Conservation (phyloP, 805 yeast genomes). For the Saccharomycopsis babjevae region DNA sequence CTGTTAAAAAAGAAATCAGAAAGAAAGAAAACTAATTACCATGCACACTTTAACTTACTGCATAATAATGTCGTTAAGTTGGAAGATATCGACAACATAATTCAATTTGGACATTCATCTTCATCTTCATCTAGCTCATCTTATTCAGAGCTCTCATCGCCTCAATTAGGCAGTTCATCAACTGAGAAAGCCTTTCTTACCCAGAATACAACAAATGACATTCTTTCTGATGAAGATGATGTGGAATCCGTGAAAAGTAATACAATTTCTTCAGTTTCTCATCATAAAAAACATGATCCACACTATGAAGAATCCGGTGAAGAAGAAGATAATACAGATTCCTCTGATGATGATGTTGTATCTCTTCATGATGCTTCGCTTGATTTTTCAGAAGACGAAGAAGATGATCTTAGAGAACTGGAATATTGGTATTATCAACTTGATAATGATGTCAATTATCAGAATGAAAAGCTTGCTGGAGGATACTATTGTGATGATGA, state of each 20-base stretch:
- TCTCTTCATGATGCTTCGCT: background rate
- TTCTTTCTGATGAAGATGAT: background rate
- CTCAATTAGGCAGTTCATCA: background rate
- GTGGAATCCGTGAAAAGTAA: background rate
- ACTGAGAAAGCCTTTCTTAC: background rate
- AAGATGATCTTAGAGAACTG: background rate
- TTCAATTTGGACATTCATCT: background rate
- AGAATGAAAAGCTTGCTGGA: background rate
- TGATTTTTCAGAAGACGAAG: slow-evolving; percentile 1
- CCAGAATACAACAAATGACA: background rate
- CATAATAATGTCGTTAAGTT: background rate
- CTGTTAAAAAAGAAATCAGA: background rate
- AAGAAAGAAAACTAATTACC: background rate
- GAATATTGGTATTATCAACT: background rate
- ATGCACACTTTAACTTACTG: background rate
- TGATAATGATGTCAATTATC: background rate
- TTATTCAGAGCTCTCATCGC: background rate
- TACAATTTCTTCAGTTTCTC: background rate
- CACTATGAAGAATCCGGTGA: background rate
- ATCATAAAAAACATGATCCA: background rate
- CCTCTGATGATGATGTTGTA: background rate
- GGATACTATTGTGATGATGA: slow-evolving; percentile 2
- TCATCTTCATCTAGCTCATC: background rate
- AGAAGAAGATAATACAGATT: slow-evolving; percentile 1
- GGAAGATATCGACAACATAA: background rate